Base-by-base conservation (phyloP, 441 rosid genomes). In the Geranium incanum region DNA sequence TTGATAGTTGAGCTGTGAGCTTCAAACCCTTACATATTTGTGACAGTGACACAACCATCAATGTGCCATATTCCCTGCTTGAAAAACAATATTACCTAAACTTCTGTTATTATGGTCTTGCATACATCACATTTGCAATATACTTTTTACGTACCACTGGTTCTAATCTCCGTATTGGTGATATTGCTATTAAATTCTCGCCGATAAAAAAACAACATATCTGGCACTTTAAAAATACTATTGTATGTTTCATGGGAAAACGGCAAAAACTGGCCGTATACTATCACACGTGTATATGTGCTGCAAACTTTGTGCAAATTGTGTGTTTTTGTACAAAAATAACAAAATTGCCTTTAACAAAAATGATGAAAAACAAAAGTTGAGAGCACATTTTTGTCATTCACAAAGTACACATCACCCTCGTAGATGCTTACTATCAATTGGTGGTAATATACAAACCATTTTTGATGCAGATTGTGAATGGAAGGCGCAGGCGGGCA, bases 401-500 rank as follows among this genome's bases (percentile, higher is more conserved):
- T 28, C 1, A 28, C 33, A 28, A 28, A 11, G 48, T 43, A 6
- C 48, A 43, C 12, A 6, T 43, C 1, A 43, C 48, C 48, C 18
- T 52, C 16, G 13, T 52, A 13, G 1, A 3, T 18, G 64, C 33
- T 43, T 9, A 4, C 1, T 43, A 1, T 28, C 33, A 28, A 18
- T 2, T 2, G 36, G 36, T 60, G 36, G 36, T 74, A 8, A 18
- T 55, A 9, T n/a, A 12, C 28, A 21, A 36, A 28, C 1, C 13
- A 64, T 70, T 37, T 60, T 64, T 37, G 12, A 5, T 80, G 82
- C 81, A 92, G 96, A 92, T 77, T 92, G 97, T 4, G 94, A 89
- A 62, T 89, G 96, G 97, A 92, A 92, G 81, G 94, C 97, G 0
- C 97, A 89, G 77, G 94, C 96, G 36, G 97, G 96, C 70, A 89